Conservation (phyloP, 345 rosid genomes). For the Kernera saxatilis region DNA sequence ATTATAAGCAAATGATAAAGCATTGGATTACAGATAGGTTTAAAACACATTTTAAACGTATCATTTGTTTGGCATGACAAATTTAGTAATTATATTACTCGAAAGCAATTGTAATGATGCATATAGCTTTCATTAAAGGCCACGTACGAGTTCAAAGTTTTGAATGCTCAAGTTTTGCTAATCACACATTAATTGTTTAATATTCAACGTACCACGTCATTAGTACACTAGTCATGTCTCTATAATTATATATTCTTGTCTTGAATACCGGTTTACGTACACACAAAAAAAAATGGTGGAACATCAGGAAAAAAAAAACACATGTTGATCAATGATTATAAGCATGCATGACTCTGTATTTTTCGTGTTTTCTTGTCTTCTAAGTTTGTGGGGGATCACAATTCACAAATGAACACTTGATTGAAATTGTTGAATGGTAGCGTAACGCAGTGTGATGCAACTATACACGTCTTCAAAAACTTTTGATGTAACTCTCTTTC, state of each 20-base stretch:
- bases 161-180: slow-evolving; percentile 1
- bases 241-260: not conserved
- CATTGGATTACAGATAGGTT: not conserved
- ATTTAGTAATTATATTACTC: not conserved
- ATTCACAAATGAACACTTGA: slow-evolving; percentile 19
- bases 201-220: not conserved
- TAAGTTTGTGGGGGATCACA: slow-evolving; percentile 21
- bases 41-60: slow-evolving; percentile 9
- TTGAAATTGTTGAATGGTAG: slow-evolving; percentile 18
- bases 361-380: not conserved
- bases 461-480: not conserved
- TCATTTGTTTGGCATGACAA: slow-evolving; percentile 1
- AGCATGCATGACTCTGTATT: not conserved
- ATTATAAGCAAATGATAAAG: slow-evolving; percentile 21
- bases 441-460: slow-evolving; percentile 9
- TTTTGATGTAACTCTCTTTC: not conserved
- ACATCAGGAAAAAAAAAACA: not conserved
- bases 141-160: not conserved
- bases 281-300: not conserved
- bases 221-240: not conserved
- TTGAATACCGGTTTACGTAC: not conserved
- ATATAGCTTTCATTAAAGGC: not conserved
- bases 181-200: not conserved
- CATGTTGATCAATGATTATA: slow-evolving; percentile 19
- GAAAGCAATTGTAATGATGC: slow-evolving; percentile 15